Conservation (phyloP, 2,329 filamentous ascomycete species). For the Apiospora koreana region DNA sequence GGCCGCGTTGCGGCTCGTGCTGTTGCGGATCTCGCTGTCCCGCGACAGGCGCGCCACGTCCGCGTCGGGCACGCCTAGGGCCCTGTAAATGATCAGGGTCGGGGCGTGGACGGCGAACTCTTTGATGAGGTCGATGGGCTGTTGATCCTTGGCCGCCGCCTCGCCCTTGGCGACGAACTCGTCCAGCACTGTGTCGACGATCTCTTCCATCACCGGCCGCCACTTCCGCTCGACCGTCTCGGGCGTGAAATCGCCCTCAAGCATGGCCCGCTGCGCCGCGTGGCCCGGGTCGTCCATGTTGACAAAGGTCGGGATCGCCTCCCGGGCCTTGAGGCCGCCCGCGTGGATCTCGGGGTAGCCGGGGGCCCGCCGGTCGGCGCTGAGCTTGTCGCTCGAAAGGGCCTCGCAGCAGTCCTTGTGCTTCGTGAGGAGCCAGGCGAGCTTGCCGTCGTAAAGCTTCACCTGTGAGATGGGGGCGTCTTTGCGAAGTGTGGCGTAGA, state of each 20-base stretch:
- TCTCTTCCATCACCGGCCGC: conserved; percentile 14
- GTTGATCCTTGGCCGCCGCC: neutral
- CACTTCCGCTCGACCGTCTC: conserved; percentile 7
- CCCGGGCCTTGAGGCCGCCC: neutral
- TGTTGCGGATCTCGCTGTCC: conserved; percentile 2
- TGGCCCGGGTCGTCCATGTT: conserved; percentile 15
- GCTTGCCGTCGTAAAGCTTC: conserved; percentile 12
- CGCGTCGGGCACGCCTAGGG: conserved; percentile 12
- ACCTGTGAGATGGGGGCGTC: conserved; percentile 15
- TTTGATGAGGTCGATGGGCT: conserved; percentile 16
- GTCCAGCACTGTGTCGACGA: conserved; percentile 15
- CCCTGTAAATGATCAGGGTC: conserved; percentile 16
- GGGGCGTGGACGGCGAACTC: conserved; percentile 15
- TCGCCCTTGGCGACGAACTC: conserved; percentile 5
- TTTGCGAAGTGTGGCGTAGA: conserved; percentile 10
- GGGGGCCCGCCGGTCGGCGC: conserved; percentile 14
- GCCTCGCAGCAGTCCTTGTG: conserved; percentile 12
- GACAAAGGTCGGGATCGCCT: conserved; percentile 10
- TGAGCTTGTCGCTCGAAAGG: conserved; percentile 11
- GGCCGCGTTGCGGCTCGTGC: neutral
- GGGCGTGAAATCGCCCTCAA: conserved; percentile 15
- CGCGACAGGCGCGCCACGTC: conserved; percentile 14
- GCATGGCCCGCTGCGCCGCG: conserved; percentile 10
- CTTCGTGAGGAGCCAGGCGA: conserved; percentile 15
- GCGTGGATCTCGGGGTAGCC: conserved; percentile 16